Percentiles rank a stretch among this genome's conserved stretches.
These are phyloP conservation scores for Lycium ferocissimum DNA, from an alignment of 257 asterid species.

Conservation along the genomic window DNA sequence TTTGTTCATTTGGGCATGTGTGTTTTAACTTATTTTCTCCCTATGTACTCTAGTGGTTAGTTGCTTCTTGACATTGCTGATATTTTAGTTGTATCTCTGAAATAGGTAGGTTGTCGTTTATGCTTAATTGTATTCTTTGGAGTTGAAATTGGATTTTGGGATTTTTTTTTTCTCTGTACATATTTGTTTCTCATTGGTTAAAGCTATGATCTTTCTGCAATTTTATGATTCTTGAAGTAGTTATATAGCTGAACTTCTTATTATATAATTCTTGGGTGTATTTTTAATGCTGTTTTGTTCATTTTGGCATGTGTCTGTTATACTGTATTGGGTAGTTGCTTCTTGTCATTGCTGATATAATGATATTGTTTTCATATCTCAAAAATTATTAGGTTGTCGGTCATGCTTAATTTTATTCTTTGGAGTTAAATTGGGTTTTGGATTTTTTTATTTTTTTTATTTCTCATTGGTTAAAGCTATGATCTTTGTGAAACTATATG, in stretches of 20 bases:
- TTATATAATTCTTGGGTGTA: not conserved
- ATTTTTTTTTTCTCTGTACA: not conserved
- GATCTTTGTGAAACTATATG: conserved; percentile 24
- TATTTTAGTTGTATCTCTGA: conserved; percentile 12
- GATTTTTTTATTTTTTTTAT: not conserved
- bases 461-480: conserved; percentile 25
- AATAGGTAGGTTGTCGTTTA: conserved; percentile 19
- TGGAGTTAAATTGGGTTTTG: conserved; percentile 15
- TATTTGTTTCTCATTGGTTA: not conserved
- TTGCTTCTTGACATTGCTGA: conserved; percentile 21
- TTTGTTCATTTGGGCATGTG: too few relatives aligned
- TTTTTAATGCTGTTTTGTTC: too few relatives aligned
- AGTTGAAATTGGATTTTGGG: not conserved
- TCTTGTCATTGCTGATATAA: conserved; percentile 8
- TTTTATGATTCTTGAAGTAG: conserved; percentile 7
- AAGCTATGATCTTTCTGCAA: conserved; percentile 12
- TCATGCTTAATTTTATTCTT: conserved; percentile 16
- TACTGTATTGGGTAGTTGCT: conserved; percentile 28
- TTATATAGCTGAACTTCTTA: not conserved
- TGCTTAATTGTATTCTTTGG: conserved; percentile 11
- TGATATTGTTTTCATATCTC: conserved; percentile 1
- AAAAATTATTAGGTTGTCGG: conserved; percentile 26
- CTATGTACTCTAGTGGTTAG: conserved; percentile 27
- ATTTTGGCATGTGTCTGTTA: not conserved
- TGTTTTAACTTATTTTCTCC: not conserved